These are phyloP conservation scores for Calonectria pauciramosa DNA, from an alignment of 2,329 filamentous ascomycete species.

Conservation along the genomic window DNA sequence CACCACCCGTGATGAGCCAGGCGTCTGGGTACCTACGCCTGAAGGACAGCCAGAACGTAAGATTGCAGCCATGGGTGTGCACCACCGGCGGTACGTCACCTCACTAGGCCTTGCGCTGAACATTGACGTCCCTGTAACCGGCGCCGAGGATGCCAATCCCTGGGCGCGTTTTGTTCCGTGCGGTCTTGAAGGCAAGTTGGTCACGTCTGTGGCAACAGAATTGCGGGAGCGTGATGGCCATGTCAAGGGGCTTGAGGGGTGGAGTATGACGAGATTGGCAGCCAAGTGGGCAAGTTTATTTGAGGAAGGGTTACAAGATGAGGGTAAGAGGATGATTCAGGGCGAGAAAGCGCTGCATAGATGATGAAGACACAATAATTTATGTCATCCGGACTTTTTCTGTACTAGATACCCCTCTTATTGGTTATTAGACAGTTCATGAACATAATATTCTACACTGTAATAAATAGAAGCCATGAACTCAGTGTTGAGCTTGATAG, in stretches of 20 bases:
- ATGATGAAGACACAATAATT: neutral
- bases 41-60: conserved; percentile 67
- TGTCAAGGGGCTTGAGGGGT: conserved; percentile 25
- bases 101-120: conserved; percentile 89
- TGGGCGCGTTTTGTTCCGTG: conserved; percentile 88
- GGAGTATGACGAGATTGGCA: conserved; percentile 49
- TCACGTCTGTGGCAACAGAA: conserved; percentile 79
- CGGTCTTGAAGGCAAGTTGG: conserved; percentile 83
- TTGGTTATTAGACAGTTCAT: neutral
- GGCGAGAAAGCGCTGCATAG: conserved; percentile 22
- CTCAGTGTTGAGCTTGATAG: neutral
- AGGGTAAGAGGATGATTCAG: conserved; percentile 40
- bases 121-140: conserved; percentile 70
- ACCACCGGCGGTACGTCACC: conserved; percentile 85
- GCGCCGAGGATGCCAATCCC: conserved; percentile 58
- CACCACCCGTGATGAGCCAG: conserved; percentile 80
- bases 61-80: conserved; percentile 93
- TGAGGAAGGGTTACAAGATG: conserved; percentile 50
- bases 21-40: conserved; percentile 77
- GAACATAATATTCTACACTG: neutral
- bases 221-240: conserved; percentile 40
- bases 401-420: neutral
- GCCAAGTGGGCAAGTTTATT: conserved; percentile 51
- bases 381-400: neutral
- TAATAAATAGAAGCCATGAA: neutral